phyloP scores from a whole-genome alignment of 2,329 filamentous ascomycete species.

The Ploettnerulaceae sp. region DNA sequence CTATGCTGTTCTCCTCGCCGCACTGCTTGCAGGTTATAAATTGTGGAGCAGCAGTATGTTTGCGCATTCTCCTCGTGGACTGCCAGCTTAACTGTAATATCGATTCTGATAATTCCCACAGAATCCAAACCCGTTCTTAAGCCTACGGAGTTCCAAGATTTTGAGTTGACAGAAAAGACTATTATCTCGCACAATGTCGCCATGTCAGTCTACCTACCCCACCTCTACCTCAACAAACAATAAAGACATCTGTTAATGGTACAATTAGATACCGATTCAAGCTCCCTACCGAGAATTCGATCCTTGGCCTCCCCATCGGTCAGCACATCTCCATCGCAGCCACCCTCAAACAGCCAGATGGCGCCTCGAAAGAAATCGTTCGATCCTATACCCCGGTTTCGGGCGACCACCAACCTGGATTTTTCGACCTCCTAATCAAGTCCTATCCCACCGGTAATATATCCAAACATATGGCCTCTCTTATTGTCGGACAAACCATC shows the following conservation, averaged over 20 bases:
- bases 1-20: slow-evolving; percentile 63
- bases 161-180: slow-evolving; percentile 90
- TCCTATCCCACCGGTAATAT: slow-evolving; percentile 97
- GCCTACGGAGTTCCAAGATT: slow-evolving; percentile 83
- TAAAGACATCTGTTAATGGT: slow-evolving; percentile 15
- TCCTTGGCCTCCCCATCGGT: slow-evolving; percentile 94
- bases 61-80: not conserved
- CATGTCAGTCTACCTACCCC: slow-evolving; percentile 54
- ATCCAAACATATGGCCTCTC: slow-evolving; percentile 81
- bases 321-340: slow-evolving; percentile 98
- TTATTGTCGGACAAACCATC: slow-evolving; percentile 81
- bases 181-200: slow-evolving; percentile 96
- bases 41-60: slow-evolving; percentile 65
- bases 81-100: not conserved
- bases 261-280: slow-evolving; percentile 80
- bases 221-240: slow-evolving; percentile 6
- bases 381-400: slow-evolving; percentile 92
- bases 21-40: slow-evolving; percentile 65
- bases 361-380: slow-evolving; percentile 75
- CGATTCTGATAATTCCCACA: slow-evolving; percentile 35
- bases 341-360: slow-evolving; percentile 59
- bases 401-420: slow-evolving; percentile 81
- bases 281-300: slow-evolving; percentile 69
- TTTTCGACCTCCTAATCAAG: slow-evolving; percentile 97
- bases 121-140: slow-evolving; percentile 79